Conservation (phyloP, 2,329 filamentous ascomycete species). For the Cladophialophora carrionii region DNA sequence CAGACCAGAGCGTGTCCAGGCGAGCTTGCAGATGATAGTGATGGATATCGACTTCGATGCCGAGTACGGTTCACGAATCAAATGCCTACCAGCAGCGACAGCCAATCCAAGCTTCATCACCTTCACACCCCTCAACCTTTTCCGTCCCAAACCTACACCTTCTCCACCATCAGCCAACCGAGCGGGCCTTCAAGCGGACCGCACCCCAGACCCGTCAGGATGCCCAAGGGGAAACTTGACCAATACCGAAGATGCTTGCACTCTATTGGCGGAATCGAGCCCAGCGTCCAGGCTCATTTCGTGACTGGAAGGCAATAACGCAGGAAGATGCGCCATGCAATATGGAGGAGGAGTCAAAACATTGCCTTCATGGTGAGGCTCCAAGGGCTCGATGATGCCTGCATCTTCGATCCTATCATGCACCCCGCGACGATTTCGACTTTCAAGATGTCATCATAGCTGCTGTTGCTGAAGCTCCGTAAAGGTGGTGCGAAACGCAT, state of each 20-base stretch:
- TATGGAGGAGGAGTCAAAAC: not conserved
- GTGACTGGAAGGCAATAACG: not conserved
- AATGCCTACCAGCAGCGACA: slow-evolving; percentile 3
- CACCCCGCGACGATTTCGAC: not conserved
- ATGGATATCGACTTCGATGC: not conserved
- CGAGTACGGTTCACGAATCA: slow-evolving; percentile 3
- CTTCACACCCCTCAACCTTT: slow-evolving; percentile 7
- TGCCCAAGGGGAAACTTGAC: slow-evolving; percentile 10
- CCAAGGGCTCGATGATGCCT: not conserved
- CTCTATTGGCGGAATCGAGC: not conserved
- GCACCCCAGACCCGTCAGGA: slow-evolving; percentile 20
- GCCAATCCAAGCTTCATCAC: slow-evolving; percentile 11
- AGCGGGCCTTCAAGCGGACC: slow-evolving; percentile 21
- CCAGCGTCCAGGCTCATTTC: slow-evolving; percentile 3
- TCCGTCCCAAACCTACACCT: slow-evolving; percentile 1
- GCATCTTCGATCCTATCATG: slow-evolving; percentile 14
- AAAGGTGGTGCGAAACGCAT: not conserved
- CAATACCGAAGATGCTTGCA: not conserved
- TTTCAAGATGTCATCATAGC: not conserved
- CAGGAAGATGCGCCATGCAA: slow-evolving; percentile 11
- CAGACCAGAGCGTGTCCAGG: not conserved
- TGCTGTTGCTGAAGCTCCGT: not conserved
- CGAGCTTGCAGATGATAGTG: slow-evolving; percentile 12
- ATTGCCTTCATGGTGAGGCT: not conserved
- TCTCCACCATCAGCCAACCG: slow-evolving; percentile 21